These are phyloP conservation scores for Puccinia novopanici DNA, from an alignment of 1,284 basidiomycete species.

Conservation along the genomic window DNA sequence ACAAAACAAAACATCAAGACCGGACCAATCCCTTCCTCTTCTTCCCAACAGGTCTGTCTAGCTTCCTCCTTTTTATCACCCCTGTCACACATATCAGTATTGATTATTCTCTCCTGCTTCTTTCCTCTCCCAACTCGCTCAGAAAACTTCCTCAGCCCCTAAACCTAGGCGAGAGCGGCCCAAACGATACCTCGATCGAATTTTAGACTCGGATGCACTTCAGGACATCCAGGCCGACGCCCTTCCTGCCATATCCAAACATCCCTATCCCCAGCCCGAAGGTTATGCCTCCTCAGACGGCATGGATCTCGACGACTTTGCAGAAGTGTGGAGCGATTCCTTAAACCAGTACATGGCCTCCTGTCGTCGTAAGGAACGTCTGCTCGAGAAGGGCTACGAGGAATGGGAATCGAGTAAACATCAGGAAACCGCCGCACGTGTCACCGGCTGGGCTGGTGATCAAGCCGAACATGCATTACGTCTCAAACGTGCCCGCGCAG, in stretches of 20 bases:
- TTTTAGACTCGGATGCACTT: constrained; percentile 32
- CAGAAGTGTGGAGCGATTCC: constrained; percentile 50
- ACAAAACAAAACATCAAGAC: neutral
- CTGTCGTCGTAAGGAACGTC: constrained; percentile 43
- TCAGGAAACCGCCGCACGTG: constrained; percentile 33
- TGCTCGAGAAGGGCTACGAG: constrained; percentile 34
- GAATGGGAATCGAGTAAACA: constrained; percentile 37
- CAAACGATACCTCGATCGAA: constrained; percentile 46
- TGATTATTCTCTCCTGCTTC: neutral
- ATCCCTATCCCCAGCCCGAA: constrained; percentile 47
- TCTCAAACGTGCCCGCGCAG: constrained; percentile 20
- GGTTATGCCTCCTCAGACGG: constrained; percentile 48
- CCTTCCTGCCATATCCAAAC: constrained; percentile 31
- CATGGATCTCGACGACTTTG: constrained; percentile 50
- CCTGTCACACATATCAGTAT: neutral
- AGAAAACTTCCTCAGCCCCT: constrained; percentile 23
- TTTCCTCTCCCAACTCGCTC: neutral
- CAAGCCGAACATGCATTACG: constrained; percentile 34
- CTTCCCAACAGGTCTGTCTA: constrained; percentile 3
- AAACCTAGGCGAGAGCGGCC: neutral
- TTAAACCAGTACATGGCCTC: constrained; percentile 50
- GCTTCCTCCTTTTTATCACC: neutral
- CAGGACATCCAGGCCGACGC: constrained; percentile 31
- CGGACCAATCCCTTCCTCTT: neutral
- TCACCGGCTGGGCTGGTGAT: constrained; percentile 49